Percentiles rank a stretch among this genome's conserved stretches.
phyloP scores from a whole-genome alignment of 2,329 filamentous ascomycete species.

The Monilinia polystroma region DNA sequence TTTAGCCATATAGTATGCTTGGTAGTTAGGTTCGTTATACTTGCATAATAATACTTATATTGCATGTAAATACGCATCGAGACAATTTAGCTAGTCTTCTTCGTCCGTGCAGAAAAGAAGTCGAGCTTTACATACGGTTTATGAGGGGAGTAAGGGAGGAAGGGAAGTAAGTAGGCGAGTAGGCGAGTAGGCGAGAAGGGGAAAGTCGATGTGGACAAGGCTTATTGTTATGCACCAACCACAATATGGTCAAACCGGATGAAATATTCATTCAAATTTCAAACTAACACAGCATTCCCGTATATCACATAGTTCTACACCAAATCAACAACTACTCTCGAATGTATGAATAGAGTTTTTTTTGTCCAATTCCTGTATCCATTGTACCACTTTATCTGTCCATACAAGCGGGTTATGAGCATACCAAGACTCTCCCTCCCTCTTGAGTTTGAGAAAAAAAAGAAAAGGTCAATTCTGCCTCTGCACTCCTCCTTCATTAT shows the following conservation, averaged over 20 bases:
- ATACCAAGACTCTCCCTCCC: not conserved
- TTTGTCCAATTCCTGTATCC: not conserved
- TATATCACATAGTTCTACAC: not conserved
- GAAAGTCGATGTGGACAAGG: not conserved
- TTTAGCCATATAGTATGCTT: no score
- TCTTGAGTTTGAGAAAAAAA: not conserved
- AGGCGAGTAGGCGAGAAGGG: constrained; percentile 10
- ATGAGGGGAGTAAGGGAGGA: not conserved
- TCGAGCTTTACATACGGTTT: not conserved
- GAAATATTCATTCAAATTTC: constrained; percentile 1
- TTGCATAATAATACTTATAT: constrained; percentile 3
- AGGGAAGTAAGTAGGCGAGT: not conserved
- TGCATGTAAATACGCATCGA: constrained; percentile 5
- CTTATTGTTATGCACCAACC: constrained; percentile 8
- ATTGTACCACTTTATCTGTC: not conserved
- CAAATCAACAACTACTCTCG: not conserved
- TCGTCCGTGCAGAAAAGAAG: not conserved
- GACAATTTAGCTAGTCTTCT: not conserved
- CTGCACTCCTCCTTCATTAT: not conserved
- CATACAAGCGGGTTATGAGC: not conserved
- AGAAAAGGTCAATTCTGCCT: not conserved
- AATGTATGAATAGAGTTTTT: not conserved
- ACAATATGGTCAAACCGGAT: constrained; percentile 15
- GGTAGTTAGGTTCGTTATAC: not conserved
- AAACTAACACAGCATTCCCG: constrained; percentile 17